Evolutionary conservation across 768 basidiomycete genomes (phyloP).

Genomic region (Rossbeevera mucosa): DNA sequence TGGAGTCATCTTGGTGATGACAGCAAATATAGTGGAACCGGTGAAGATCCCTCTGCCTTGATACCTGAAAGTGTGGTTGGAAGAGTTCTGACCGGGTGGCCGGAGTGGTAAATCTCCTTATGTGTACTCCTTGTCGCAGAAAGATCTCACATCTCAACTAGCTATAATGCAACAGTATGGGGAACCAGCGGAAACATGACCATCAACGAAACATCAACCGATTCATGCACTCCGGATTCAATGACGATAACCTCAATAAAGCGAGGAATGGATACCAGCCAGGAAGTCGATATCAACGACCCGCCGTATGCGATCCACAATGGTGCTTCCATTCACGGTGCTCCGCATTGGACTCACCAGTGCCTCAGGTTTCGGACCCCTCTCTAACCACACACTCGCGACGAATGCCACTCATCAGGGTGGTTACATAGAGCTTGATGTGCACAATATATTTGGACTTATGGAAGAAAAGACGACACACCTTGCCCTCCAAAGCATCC

Average conservation of each 20-base stretch:
- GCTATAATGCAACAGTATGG: conserved; percentile 56
- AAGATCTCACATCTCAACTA: conserved; percentile 38
- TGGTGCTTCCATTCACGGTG: conserved; percentile 33
- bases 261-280: conserved; percentile 45
- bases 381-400: conserved; percentile 52
- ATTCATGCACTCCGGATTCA: conserved; percentile 24
- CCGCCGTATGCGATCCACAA: conserved; percentile 74
- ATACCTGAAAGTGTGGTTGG: background rate
- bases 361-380: conserved; percentile 42
- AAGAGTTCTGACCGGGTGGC: conserved; percentile 29
- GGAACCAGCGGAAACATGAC: conserved; percentile 71
- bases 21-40: conserved; percentile 36
- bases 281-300: conserved; percentile 44
- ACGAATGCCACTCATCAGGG: conserved; percentile 65
- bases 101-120: conserved; percentile 50
- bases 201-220: conserved; percentile 57
- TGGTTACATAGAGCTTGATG: conserved; percentile 58
- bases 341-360: background rate
- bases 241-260: conserved; percentile 18
- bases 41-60: conserved; percentile 50
- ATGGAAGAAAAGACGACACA: conserved; percentile 67
- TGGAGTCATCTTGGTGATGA: background rate
- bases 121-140: background rate
- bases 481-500: conserved; percentile 47
- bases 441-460: conserved; percentile 64